Evolutionary conservation across 108 stramenopile species (phyloP).

Genomic region (Skeletonema menzelii): DNA sequence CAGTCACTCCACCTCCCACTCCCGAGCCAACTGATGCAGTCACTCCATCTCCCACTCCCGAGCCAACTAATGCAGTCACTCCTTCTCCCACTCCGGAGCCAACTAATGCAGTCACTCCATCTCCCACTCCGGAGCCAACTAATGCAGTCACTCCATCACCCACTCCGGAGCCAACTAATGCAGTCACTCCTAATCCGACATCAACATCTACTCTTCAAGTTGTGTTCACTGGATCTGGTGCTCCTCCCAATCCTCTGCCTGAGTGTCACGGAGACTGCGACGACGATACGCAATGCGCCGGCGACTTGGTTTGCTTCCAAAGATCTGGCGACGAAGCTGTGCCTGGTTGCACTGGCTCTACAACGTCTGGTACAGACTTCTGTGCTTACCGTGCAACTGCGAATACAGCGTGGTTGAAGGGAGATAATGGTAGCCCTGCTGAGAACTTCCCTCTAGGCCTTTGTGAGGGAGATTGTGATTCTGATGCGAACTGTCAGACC

Average conservation of each 20-base stretch:
- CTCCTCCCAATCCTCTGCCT: not conserved
- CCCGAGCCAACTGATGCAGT: not conserved
- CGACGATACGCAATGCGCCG: not conserved
- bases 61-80: no score
- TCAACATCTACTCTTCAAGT: no score
- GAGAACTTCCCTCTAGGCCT: slow-evolving; percentile 8
- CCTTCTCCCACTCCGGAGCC: no score
- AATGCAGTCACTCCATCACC: no score
- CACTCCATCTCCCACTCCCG: not conserved
- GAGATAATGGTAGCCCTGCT: slow-evolving; percentile 3
- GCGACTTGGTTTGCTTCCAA: not conserved
- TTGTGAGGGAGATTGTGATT: slow-evolving; percentile 21
- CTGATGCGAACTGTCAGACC: not conserved
- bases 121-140: no score
- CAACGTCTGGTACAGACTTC: not conserved
- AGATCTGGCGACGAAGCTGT: not conserved
- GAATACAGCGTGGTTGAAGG: not conserved
- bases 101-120: no score
- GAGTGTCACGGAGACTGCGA: not conserved
- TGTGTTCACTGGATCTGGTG: not conserved
- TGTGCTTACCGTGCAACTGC: not conserved
- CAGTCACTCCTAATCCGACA: not conserved
- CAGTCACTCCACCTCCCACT: not conserved
- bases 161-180: no score
- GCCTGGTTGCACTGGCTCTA: not conserved